These are phyloP conservation scores for Hypoxylon fragiforme DNA, from an alignment of 495 filamentous ascomycete genomes.

Conservation along the genomic window DNA sequence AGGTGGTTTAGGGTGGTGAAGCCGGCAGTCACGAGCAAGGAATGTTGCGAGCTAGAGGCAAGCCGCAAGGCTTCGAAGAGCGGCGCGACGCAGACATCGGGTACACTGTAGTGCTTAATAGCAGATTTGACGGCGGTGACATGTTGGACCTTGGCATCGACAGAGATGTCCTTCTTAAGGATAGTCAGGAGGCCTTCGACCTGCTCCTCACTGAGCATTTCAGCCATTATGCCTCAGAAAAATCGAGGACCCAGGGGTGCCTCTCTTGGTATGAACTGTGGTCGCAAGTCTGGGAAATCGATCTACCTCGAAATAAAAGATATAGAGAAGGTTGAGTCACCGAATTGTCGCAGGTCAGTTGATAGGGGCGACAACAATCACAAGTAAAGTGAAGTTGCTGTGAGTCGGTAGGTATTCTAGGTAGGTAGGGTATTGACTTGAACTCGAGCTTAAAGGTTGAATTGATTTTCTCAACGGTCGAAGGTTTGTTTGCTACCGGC, in stretches of 20 bases:
- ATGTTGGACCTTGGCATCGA: constrained; percentile 71
- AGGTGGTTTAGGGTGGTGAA: constrained; percentile 87
- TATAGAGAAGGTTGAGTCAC: neutral
- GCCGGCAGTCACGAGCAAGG: constrained; percentile 67
- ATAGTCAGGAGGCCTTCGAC: constrained; percentile 65
- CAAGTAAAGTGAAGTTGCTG: constrained; percentile 1
- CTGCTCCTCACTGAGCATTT: constrained; percentile 64
- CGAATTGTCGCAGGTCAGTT: constrained; percentile 4
- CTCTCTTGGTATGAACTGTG: neutral
- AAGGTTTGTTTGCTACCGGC: constrained; percentile 9
- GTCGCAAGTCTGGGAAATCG: constrained; percentile 13
- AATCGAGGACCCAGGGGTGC: constrained; percentile 31
- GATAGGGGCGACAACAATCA: constrained; percentile 10
- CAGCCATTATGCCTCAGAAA: constrained; percentile 46
- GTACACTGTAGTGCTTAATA: constrained; percentile 87
- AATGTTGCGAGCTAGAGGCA: constrained; percentile 71
- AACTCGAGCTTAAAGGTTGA: constrained; percentile 14
- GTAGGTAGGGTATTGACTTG: constrained; percentile 1
- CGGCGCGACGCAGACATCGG: constrained; percentile 67
- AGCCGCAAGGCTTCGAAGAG: constrained; percentile 75
- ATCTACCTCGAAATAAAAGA: neutral
- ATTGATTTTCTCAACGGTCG: constrained; percentile 1
- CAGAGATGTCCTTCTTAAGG: constrained; percentile 68
- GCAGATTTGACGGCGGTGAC: constrained; percentile 76
- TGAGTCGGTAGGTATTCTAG: no score